Evolutionary conservation across 1,284 basidiomycete genomes (phyloP).

Genomic region (Cutaneotrichosporon daszewskae): DNA sequence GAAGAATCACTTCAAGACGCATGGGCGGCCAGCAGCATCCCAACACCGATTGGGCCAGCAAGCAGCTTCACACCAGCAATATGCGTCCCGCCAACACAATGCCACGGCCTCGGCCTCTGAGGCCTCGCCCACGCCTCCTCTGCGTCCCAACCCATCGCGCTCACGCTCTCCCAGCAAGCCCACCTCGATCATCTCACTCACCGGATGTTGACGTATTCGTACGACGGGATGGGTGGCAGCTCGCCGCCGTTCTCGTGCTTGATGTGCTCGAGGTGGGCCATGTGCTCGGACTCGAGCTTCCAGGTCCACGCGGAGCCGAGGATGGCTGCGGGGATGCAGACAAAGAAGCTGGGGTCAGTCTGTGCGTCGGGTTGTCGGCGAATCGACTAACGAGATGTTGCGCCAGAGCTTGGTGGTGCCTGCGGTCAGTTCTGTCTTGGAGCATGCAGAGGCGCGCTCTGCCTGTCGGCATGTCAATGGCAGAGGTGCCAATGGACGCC

Average conservation of each 20-base stretch:
- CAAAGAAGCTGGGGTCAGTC: conserved; percentile 32
- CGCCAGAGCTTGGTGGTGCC: conserved; percentile 42
- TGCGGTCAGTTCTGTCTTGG: conserved; percentile 4
- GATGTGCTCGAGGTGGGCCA: conserved; percentile 32
- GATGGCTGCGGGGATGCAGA: conserved; percentile 39
- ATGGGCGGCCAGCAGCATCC: too few relatives aligned
- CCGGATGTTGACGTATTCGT: conserved; percentile 47
- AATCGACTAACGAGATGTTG: conserved; percentile 30
- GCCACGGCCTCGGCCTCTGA: too few relatives aligned
- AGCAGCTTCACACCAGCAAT: too few relatives aligned
- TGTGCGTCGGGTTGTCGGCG: background rate
- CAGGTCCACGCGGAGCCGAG: conserved; percentile 36
- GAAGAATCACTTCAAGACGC: too few relatives aligned
- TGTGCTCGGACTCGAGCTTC: conserved; percentile 42
- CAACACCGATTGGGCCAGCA: too few relatives aligned
- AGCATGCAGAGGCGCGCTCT: too few relatives aligned
- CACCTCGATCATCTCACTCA: too few relatives aligned
- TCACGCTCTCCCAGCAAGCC: background rate
- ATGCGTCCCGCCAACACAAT: too few relatives aligned
- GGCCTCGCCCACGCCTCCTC: too few relatives aligned
- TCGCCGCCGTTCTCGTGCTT: conserved; percentile 36
- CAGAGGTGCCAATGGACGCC: too few relatives aligned
- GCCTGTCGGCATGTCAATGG: too few relatives aligned
- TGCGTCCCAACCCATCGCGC: background rate
- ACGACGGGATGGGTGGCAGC: conserved; percentile 33